These are phyloP conservation scores for Mucuna pruriens DNA, from an alignment of 306 rosid species.

Conservation along the genomic window DNA sequence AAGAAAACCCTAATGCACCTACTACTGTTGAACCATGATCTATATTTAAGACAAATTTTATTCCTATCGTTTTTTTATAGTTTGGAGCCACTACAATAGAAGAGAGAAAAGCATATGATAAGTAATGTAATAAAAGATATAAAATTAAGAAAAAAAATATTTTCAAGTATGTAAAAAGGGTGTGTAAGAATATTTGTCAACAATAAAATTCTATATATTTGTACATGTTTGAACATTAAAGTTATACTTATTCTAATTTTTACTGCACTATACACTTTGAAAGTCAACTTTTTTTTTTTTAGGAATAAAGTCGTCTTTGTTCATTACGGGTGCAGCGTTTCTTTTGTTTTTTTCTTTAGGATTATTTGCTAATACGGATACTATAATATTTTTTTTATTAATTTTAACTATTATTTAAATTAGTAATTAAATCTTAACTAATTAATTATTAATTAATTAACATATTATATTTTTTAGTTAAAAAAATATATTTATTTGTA, in stretches of 20 bases:
- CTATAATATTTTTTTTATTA: too few species aligned
- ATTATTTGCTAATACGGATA: too few species aligned
- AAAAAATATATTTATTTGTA: too few species aligned
- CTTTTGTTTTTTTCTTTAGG: too few species aligned
- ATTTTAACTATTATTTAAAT: too few species aligned
- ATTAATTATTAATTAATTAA: too few species aligned
- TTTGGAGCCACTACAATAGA: background rate
- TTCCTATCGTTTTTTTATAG: background rate
- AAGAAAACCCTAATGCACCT: slow-evolving; percentile 32
- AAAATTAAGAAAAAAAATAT: background rate
- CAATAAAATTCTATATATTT: background rate
- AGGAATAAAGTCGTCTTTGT: background rate
- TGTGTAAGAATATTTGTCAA: background rate
- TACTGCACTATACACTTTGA: background rate
- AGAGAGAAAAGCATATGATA: background rate
- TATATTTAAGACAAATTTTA: background rate
- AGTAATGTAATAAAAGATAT: background rate
- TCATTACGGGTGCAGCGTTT: background rate
- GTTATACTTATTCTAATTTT: background rate
- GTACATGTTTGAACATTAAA: background rate
- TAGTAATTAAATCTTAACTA: too few species aligned
- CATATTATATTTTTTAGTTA: too few species aligned
- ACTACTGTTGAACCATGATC: slow-evolving; percentile 17
- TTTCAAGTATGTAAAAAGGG: background rate
- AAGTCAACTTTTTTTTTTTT: background rate